Evolutionary conservation across 768 basidiomycete genomes (phyloP), one percentile per base, ranked within the genome.

Genomic region (Russula emetica): DNA sequence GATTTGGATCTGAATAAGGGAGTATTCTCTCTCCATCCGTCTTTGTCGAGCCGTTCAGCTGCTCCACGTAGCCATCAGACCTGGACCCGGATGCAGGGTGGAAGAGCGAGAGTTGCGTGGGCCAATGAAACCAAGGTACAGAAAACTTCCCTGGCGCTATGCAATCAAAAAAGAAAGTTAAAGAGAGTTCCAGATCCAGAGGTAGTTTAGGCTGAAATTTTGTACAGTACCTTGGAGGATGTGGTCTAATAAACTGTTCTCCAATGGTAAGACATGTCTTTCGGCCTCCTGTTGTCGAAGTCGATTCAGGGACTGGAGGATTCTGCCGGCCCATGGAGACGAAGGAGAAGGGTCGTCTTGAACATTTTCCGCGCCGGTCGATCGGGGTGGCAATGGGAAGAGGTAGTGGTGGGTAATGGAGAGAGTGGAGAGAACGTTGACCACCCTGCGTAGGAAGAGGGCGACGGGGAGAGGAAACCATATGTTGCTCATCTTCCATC

Each of bases 381-480:
- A 52, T 2, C 32, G 70, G 58, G 70, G 73, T 28, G 75, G 76
- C 34, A 47, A 22, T 4, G 49, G 49, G 24, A 76, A 68, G 45
- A 85, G 70, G 71, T 85, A 88, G 30, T 88, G 84, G 70, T 82
- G 83, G 4, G 88, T 84, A 30, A 90, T 81, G 0, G 88, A 87
- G n/a, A 89, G 74, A 0, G 85, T 78, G 0, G 87, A 87, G 49
- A 91, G 79, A 44, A 81, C 83, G 67, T 88, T 87, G 63, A 85
- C 81, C 38, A 91, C 76, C 63, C 88, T 78, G 66, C 82, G 86
- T 59, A 90, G 76, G 40, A 90, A 73, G 45, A 81, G 74, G 61
- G 80, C 78, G 70, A 90, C 82, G 61, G 83, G 83, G 50, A 80
- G 76, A 40, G 89, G 85, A 68, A 89, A 69, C 69, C 76, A 78